phyloP scores from a whole-genome alignment of 805 yeast species.

The Metschnikowia cerradonensis region DNA sequence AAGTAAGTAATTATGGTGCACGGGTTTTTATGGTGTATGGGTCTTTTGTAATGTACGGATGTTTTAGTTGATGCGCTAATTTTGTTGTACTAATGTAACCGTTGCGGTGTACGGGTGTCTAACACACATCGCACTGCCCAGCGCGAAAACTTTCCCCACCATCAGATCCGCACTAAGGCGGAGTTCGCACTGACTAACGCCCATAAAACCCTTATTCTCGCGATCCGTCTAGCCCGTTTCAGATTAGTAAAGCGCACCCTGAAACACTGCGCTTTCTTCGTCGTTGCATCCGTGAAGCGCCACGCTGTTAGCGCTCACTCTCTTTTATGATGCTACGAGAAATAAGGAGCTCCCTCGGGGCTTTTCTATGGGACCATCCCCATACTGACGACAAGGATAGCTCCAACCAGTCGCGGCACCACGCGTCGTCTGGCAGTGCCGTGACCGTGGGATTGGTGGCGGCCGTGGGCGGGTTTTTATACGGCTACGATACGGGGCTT shows the following conservation, averaged over 20 bases:
- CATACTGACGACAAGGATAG: conserved; percentile 32
- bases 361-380: conserved; percentile 32
- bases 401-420: conserved; percentile 35
- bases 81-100: no score
- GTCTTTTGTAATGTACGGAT: no score
- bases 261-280: neutral
- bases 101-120: neutral
- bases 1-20: no score
- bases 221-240: neutral
- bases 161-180: conserved; percentile 2
- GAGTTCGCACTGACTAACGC: neutral
- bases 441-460: conserved; percentile 73
- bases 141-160: conserved; percentile 7
- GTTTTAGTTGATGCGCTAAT: no score
- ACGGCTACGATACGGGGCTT: conserved; percentile 87
- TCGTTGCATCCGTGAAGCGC: neutral
- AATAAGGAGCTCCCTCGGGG: conserved; percentile 15
- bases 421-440: conserved; percentile 59
- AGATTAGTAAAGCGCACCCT: no score
- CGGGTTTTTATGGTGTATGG: no score
- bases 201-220: neutral
- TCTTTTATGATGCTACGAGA: conserved; percentile 6
- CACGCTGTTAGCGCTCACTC: neutral
- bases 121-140: neutral
- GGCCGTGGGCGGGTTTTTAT: conserved; percentile 87